A percentile compares a stretch with the other conserved stretches of the same genome.
Evolutionary conservation across 257 asterid species (phyloP).

Genomic region (Voacanga thouarsii): DNA sequence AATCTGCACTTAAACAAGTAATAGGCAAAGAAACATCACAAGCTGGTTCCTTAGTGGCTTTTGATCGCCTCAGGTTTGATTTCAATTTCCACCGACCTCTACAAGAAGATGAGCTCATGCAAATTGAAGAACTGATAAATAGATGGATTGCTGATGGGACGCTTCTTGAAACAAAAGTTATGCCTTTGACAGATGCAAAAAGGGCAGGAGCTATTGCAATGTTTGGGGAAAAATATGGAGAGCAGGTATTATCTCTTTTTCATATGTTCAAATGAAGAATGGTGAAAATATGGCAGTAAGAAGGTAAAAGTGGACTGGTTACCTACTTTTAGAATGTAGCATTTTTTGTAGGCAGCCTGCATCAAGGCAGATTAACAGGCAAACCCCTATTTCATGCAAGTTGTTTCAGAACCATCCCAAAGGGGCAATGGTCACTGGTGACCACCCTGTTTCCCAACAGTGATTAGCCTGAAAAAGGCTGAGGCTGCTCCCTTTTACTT

Average conservation of each 20-base stretch:
- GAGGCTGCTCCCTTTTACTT: not conserved
- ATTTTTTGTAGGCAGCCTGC: not conserved
- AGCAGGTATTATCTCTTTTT: constrained; percentile 43
- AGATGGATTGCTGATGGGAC: constrained; percentile 86
- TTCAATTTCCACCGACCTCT: constrained; percentile 87
- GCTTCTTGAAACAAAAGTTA: constrained; percentile 63
- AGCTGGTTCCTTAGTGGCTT: constrained; percentile 94
- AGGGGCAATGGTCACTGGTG: not conserved
- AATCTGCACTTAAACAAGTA: constrained; percentile 87
- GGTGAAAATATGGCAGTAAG: not conserved
- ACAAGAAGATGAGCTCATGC: constrained; percentile 58
- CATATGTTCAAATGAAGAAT: not conserved
- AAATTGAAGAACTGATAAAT: constrained; percentile 76
- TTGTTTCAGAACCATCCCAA: not conserved
- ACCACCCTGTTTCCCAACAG: not conserved
- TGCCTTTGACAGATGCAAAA: constrained; percentile 83
- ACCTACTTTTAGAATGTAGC: not conserved
- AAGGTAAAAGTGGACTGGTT: not conserved
- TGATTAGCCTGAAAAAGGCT: not conserved
- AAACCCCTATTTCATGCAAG: not conserved
- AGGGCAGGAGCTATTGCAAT: constrained; percentile 91
- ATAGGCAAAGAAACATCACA: constrained; percentile 90
- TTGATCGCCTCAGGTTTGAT: constrained; percentile 90
- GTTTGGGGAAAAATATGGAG: constrained; percentile 99
- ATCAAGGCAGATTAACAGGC: not conserved